Evolutionary conservation across 495 filamentous ascomycete species (phyloP).

Genomic region (Penicillium roqueforti): DNA sequence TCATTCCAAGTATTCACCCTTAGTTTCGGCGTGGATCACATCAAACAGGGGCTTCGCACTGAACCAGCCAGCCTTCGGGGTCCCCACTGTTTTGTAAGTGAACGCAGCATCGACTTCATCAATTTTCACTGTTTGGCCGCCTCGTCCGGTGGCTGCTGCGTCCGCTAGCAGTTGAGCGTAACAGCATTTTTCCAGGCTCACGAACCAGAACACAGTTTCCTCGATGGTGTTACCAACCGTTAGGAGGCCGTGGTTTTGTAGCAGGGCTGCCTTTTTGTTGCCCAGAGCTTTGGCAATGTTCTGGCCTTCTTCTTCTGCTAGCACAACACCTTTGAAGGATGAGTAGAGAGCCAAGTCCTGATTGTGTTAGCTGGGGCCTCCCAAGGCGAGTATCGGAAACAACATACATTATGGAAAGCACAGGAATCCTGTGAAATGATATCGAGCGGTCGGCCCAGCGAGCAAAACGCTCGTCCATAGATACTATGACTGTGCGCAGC

Average conservation of each 20-base stretch:
- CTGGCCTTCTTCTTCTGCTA: slow-evolving; percentile 64
- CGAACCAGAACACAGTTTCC: slow-evolving; percentile 68
- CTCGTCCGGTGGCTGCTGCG: slow-evolving; percentile 64
- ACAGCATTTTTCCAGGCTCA: slow-evolving; percentile 70
- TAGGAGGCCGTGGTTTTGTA: slow-evolving; percentile 67
- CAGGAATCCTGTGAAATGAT: slow-evolving; percentile 71
- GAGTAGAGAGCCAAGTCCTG: slow-evolving; percentile 61
- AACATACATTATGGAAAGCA: slow-evolving; percentile 55
- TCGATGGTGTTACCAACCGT: slow-evolving; percentile 56
- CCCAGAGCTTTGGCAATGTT: slow-evolving; percentile 64
- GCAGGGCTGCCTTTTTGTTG: slow-evolving; percentile 61
- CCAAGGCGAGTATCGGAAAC: background rate
- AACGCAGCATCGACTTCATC: slow-evolving; percentile 61
- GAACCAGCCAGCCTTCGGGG: slow-evolving; percentile 62
- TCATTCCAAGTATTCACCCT: slow-evolving; percentile 53
- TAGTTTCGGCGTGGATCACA: slow-evolving; percentile 61
- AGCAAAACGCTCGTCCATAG: slow-evolving; percentile 65
- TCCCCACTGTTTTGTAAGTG: slow-evolving; percentile 65
- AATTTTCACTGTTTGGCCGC: slow-evolving; percentile 62
- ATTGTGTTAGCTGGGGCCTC: slow-evolving; percentile 12
- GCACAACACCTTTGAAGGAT: slow-evolving; percentile 68
- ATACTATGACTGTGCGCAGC: slow-evolving; percentile 71
- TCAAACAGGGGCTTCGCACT: slow-evolving; percentile 72
- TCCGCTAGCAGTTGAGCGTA: slow-evolving; percentile 73
- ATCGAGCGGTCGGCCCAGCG: slow-evolving; percentile 63